Base-by-base conservation (phyloP, 305 asterid species). In the Solanum hybrid region DNA sequence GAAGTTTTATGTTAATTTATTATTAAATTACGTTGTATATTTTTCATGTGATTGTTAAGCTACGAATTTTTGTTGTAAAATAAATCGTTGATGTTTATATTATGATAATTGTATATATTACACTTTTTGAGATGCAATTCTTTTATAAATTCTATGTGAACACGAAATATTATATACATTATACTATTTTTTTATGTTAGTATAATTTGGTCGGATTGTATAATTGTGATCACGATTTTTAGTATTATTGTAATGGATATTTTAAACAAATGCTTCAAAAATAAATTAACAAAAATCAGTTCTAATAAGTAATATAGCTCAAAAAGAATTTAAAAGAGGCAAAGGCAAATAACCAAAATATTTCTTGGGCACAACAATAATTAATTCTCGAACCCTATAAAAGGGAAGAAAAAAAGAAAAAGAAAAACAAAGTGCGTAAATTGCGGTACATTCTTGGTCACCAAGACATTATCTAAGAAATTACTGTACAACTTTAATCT, bases 71-170 rank as follows among this genome's bases (percentile, higher is more conserved):
- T 1, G 0, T 20, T 2, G 1, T 34, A 2, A 78, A 20, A 78
- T 1, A 2, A 8, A 20, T 8, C 0, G 2, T 6, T 27, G 1
- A 73, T 12, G 0, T 12, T 12, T 26, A 2, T 11, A 73, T 26
- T 26, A 26, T 2, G 3, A 26, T 26, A 26, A 3, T 26, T 12
- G 0, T 73, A 3, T 26, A 11, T 1, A 73, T 73, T 3, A 72
- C 2, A 72, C 2, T 10, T 11, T 0, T 70, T 2, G 0, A 3
- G 7, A 24, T 22, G 3, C 0, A 5, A 2, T 1, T 0, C 0
- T 70, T 26, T 26, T 5, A 11, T 1, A 12, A 72, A 72, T 2
- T 11, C 0, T 10, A 4, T 5, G 33, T 72, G 2, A 73, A 12
- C 4, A 14, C 2, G 2, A 5, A 27, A 73, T 73, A 73, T 24